Percentiles rank a stretch among this genome's conserved stretches.
phyloP scores from a whole-genome alignment of 306 rosid genomes.

The Canavalia gladiata region DNA sequence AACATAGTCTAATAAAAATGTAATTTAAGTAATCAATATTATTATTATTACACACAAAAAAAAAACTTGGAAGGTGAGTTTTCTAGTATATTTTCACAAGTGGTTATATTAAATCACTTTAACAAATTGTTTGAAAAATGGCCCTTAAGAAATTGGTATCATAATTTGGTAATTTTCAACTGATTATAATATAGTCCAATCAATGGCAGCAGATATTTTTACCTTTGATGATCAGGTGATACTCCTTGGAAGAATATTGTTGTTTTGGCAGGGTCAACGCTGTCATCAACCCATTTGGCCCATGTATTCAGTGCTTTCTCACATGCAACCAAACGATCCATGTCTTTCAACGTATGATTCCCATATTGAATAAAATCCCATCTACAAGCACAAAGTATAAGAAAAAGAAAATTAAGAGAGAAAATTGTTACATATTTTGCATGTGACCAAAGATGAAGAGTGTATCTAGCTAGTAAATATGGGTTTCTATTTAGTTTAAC shows the following conservation, averaged over 20 bases:
- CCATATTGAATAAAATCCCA: constrained; percentile 82
- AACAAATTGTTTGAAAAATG: background rate
- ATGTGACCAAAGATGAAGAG: background rate
- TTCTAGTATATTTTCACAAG: background rate
- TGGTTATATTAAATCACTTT: background rate
- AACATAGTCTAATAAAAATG: no score
- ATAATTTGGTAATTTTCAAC: background rate
- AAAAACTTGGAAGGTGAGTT: no score
- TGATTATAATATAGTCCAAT: constrained; percentile 13
- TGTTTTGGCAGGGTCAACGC: constrained; percentile 60
- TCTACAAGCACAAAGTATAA: constrained; percentile 37
- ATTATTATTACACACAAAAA: no score
- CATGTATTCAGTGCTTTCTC: constrained; percentile 74
- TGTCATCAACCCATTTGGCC: constrained; percentile 79
- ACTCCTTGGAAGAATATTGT: constrained; percentile 82
- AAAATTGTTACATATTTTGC: background rate
- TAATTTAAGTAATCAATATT: no score
- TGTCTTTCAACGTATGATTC: constrained; percentile 49
- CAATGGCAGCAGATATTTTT: constrained; percentile 13
- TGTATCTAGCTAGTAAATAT: background rate
- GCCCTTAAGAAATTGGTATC: background rate
- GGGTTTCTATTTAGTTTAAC: background rate
- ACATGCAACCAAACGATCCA: constrained; percentile 75
- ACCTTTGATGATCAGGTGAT: constrained; percentile 81
- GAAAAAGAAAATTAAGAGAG: background rate